phyloP scores from a whole-genome alignment of 176 grass and related monocot species.

The Rhynchospora tenuis region DNA sequence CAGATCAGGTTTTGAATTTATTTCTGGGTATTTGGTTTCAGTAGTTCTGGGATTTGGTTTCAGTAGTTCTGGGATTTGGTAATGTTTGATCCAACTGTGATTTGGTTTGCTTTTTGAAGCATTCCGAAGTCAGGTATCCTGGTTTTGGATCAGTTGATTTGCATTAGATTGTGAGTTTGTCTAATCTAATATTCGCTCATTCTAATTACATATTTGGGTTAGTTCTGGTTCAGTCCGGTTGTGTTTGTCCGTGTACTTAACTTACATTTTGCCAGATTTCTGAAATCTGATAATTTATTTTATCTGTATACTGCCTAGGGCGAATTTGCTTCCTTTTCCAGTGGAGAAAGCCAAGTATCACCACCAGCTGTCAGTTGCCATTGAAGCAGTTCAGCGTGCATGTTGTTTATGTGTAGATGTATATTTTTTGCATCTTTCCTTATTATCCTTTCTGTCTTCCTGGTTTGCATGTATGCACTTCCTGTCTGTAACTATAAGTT shows the following conservation, averaged over 20 bases:
- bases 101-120: background rate
- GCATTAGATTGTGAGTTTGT: background rate
- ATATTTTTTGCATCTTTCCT: constrained; percentile 13
- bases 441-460: background rate
- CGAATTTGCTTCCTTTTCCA: constrained; percentile 50
- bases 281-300: background rate
- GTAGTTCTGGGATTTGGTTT: background rate
- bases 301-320: constrained; percentile 12
- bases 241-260: too few species aligned
- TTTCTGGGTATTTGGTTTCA: background rate
- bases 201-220: too few species aligned
- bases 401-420: constrained; percentile 80
- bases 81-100: background rate
- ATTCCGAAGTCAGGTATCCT: background rate
- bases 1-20: background rate
- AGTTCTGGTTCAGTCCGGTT: constrained; percentile 1
- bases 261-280: background rate
- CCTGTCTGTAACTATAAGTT: background rate
- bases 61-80: background rate
- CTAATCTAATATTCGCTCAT: background rate
- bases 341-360: constrained; percentile 41
- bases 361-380: constrained; percentile 51
- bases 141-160: background rate
- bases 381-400: constrained; percentile 58
- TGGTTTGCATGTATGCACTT: background rate